Conservation (phyloP, 139 green algal genomes). For the Chlamydomonas sp. region DNA sequence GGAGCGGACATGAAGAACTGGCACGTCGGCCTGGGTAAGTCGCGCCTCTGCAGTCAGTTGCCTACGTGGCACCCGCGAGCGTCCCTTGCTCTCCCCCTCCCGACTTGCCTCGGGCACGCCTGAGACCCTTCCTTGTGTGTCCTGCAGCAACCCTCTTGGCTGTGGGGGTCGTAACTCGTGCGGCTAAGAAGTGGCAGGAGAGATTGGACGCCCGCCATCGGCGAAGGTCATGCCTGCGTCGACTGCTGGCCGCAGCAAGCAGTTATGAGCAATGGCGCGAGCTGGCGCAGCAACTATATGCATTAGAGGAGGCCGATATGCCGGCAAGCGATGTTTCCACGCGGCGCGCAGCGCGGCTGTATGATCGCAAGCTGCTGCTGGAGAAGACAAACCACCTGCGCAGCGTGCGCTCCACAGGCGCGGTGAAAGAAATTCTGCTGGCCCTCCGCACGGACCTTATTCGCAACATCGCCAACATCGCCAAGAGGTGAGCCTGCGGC, state of each 20-base stretch:
- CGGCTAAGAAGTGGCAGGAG: slow-evolving; percentile 37
- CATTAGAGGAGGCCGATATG: slow-evolving; percentile 52
- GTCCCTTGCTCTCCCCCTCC: not conserved
- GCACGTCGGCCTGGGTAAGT: slow-evolving; percentile 76
- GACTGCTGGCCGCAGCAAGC: slow-evolving; percentile 34
- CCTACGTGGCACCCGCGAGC: not conserved
- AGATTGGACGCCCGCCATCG: slow-evolving; percentile 51
- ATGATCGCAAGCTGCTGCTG: slow-evolving; percentile 88
- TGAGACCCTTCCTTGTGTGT: not conserved
- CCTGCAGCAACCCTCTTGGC: slow-evolving; percentile 46
- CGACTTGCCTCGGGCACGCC: not conserved
- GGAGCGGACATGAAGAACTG: slow-evolving; percentile 64
- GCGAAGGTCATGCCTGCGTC: slow-evolving; percentile 44
- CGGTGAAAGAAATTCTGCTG: slow-evolving; percentile 89
- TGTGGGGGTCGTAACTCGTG: slow-evolving; percentile 15
- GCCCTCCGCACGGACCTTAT: slow-evolving; percentile 92
- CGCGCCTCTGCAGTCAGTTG: not conserved
- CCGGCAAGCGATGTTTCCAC: slow-evolving; percentile 4
- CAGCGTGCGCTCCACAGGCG: slow-evolving; percentile 57
- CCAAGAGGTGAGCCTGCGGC: slow-evolving; percentile 57
- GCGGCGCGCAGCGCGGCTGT: slow-evolving; percentile 63
- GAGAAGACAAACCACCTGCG: slow-evolving; percentile 74
- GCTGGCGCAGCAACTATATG: slow-evolving; percentile 67
- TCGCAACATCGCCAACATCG: slow-evolving; percentile 96
- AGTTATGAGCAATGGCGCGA: slow-evolving; percentile 79